These are phyloP conservation scores for Lepidium africanum DNA, from an alignment of 345 rosid genomes.

Conservation along the genomic window DNA sequence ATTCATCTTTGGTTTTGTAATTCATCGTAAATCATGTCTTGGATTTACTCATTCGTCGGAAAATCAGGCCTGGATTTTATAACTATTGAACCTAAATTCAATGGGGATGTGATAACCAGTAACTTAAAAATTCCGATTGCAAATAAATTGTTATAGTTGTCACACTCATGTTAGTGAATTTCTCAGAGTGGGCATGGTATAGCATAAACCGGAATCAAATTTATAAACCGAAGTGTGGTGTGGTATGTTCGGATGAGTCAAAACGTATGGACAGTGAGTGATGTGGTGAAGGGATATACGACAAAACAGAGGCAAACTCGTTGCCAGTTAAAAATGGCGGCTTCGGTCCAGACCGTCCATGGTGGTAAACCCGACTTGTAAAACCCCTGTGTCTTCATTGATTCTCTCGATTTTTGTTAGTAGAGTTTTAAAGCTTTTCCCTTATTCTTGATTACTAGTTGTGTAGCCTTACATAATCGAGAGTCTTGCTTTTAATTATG, in stretches of 20 bases:
- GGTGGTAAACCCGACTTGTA: background rate
- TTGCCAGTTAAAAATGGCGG: background rate
- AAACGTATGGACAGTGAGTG: background rate
- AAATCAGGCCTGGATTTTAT: background rate
- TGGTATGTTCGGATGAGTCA: background rate
- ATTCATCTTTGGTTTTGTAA: background rate
- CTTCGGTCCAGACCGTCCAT: constrained; percentile 8
- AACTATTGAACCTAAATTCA: background rate
- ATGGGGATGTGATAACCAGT: background rate
- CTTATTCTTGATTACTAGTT: background rate
- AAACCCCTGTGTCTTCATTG: background rate
- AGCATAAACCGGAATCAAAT: background rate
- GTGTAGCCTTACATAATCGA: background rate
- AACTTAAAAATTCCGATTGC: too few relatives aligned
- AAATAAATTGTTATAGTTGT: background rate
- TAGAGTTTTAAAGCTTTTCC: background rate
- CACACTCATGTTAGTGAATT: background rate
- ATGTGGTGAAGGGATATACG: background rate
- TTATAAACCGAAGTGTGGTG: background rate
- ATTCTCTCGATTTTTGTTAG: background rate
- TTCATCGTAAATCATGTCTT: background rate
- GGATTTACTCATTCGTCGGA: background rate
- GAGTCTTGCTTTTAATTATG: background rate
- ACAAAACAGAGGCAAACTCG: background rate
- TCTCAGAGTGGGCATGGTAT: background rate